Base-by-base conservation (phyloP, 495 filamentous ascomycete species). In the Hypoxylon rickii region DNA sequence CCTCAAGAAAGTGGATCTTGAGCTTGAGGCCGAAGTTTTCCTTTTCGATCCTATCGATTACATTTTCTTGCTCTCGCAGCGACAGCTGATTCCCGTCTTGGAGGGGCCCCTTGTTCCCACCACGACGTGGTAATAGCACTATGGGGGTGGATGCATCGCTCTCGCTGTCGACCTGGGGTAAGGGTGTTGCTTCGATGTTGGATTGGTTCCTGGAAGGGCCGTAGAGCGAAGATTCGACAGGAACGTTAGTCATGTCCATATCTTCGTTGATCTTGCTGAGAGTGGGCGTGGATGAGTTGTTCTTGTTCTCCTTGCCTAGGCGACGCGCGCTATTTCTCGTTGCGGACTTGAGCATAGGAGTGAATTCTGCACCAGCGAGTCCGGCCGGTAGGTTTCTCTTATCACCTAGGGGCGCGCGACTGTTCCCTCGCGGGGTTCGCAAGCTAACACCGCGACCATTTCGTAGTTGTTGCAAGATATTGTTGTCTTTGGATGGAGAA, bases 41-140 rank as follows among this genome's bases (percentile, higher is more conserved):
- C 74, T 97, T 98, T 69, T 97, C 90, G 55, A 97, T 91, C 65
- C 87, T 89, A 70, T 96, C 90, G 62, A 98, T 93, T 50, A 94
- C 89, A 58, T 89, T 89, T 64, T 97, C 95, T 71, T 98, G 94
- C 64, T 98, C 94, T 38, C 92, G 85, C 42, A 98, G 74, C 3
- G 92, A 93, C 63, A 95, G 79, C 61, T 90, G 83, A 58, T 96
- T 95, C n/a, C 90, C 92, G 56, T 87, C 82, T 32, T 88, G 82
- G 21, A 96, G 70, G 1, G 87, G 80, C 2, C 83, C 87, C 36
- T 80, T 82, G 29, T 73, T 76, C 46, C 75, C 79, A 46, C 80
- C 74, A 57, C 84, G 80, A 12, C 87, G 79, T 34, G 89, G 74
- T 34, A 80, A 71, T 52, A 73, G 58, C 1, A 86, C 84, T 56